Evolutionary conservation across 2,329 filamentous ascomycete species (phyloP), one percentile per base, ranked within the genome.

Genomic region (Cryphonectria parasitica): DNA sequence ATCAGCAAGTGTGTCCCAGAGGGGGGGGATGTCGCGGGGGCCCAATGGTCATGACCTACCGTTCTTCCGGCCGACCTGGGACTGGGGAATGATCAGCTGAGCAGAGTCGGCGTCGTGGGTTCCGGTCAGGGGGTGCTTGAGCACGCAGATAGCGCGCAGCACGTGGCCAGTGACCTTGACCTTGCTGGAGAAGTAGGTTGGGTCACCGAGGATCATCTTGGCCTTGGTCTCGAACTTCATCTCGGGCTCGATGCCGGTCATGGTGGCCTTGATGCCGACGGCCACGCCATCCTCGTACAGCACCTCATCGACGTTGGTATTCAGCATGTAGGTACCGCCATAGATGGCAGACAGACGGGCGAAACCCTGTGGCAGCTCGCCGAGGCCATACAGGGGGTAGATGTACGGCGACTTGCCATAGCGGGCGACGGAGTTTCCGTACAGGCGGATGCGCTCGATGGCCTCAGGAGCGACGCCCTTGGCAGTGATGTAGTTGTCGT

Each of bases 361-460:
- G 78, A 99, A 99, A 72, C 95, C 95, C 84, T 99, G 96, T 49
- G 96, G 97, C 69, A 99, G 91, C 85, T 99, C 96, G 80, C 93
- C 96, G 65, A 99, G 90, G 73, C 96, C 96, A 84, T 99, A 99
- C 43, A 98, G 90, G 64, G 96, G 97, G 87, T 99, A 99, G 85
- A 99, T 98, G 86, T 98, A 99, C 62, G 96, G 97, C 17, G 95
- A 98, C 84, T 98, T 98, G 83, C 96, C 96, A 83, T 98, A 98
- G 74, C 95, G 90, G 67, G 95, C 94, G 83, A 99, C 97, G 41
- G 95, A 98, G 88, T 97, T 97, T 76, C 95, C 97, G 83, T 99
- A 99, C 63, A 99, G 88, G 75, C 93, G 90, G 81, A 99, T 98
- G 77, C 95, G 94, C 82, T 95, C 90, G 77, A 99, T 92, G 69